phyloP scores from a whole-genome alignment of 73 alveolate genomes.

The Paramecium sonneborni region DNA sequence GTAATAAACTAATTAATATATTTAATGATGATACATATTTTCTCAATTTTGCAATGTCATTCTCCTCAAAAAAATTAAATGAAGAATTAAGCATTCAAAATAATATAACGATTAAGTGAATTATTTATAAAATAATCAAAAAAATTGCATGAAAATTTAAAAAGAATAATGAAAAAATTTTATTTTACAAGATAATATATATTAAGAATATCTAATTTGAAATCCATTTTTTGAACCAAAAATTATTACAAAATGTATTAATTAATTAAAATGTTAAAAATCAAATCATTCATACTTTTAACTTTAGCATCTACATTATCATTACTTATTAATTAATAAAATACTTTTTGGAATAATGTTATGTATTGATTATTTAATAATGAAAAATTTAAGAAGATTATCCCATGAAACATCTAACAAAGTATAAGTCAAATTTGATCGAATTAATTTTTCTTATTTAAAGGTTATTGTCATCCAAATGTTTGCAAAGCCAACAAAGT shows the following conservation, averaged over 20 bases:
- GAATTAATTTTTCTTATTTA: background rate
- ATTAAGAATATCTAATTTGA: no score
- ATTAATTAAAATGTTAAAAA: background rate
- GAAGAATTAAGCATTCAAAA: conserved; percentile 29
- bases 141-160: no score
- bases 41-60: background rate
- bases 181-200: no score
- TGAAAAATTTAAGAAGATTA: background rate
- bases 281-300: background rate
- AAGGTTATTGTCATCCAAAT: background rate
- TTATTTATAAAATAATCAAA: background rate
- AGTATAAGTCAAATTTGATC: conserved; percentile 19
- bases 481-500: background rate
- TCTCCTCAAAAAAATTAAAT: conserved; percentile 10
- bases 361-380: background rate
- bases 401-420: conserved; percentile 11
- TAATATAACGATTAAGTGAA: conserved; percentile 15
- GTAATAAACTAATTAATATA: background rate
- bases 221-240: background rate
- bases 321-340: background rate
- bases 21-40: background rate
- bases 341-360: background rate
- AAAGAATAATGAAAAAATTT: no score
- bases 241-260: background rate
- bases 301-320: background rate